Conservation (phyloP, 495 filamentous ascomycete species). For the Trichocladium uniseriatum region DNA sequence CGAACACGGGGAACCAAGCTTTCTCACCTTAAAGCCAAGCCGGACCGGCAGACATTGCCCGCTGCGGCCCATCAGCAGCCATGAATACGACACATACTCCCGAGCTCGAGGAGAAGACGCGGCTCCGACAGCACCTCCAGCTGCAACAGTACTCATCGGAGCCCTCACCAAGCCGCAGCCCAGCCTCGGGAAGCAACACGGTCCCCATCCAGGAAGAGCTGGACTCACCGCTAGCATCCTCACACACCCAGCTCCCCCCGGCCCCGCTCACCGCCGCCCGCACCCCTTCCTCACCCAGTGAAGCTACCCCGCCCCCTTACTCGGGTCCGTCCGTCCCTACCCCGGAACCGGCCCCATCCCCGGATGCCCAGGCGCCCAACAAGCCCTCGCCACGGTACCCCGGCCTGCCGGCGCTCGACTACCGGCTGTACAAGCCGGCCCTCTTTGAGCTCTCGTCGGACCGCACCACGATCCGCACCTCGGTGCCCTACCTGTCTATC, state of each 20-base stretch:
- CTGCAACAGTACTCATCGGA: not conserved
- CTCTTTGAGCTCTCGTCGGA: slow-evolving; percentile 41
- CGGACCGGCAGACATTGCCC: not conserved
- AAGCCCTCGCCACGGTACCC: slow-evolving; percentile 23
- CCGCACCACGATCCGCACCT: slow-evolving; percentile 35
- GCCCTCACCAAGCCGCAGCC: not conserved
- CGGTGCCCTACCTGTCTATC: slow-evolving; percentile 32
- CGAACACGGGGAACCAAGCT: not conserved
- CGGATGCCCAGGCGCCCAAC: slow-evolving; percentile 20
- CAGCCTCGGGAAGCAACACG: slow-evolving; percentile 12
- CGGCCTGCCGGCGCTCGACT: slow-evolving; percentile 42
- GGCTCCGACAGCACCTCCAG: not conserved
- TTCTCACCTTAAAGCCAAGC: slow-evolving; percentile 2
- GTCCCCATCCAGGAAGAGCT: slow-evolving; percentile 19
- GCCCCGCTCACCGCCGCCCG: not conserved
- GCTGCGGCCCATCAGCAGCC: not conserved
- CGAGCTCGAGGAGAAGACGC: slow-evolving; percentile 1
- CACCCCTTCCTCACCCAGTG: not conserved
- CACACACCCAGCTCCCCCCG: not conserved
- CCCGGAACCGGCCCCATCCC: slow-evolving; percentile 14
- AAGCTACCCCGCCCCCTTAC: slow-evolving; percentile 41
- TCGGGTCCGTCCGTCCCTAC: slow-evolving; percentile 31
- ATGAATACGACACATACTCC: not conserved
- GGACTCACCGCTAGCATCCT: slow-evolving; percentile 2
- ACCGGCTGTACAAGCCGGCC: slow-evolving; percentile 40